A percentile compares a stretch with the other conserved stretches of the same genome.
These are phyloP conservation scores for Pichia pseudocactophila DNA, from an alignment of 805 yeast genomes.

Conservation along the genomic window DNA sequence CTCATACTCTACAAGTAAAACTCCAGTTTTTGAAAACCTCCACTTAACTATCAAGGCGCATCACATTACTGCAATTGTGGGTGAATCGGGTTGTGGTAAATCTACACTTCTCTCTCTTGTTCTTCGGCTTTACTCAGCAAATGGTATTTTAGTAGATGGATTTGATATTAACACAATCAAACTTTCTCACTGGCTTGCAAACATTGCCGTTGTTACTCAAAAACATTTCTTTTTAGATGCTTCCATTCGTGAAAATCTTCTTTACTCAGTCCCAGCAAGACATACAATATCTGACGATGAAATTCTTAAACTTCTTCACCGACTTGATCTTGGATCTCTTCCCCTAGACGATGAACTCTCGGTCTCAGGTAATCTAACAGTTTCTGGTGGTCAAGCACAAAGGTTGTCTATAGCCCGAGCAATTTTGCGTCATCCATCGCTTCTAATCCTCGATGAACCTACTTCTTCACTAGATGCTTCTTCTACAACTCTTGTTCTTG, in stretches of 20 bases:
- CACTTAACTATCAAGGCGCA: slow-evolving; percentile 35
- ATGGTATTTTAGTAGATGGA: slow-evolving; percentile 27
- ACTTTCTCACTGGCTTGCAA: slow-evolving; percentile 38
- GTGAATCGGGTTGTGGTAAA: slow-evolving; percentile 89
- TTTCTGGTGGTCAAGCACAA: slow-evolving; percentile 92
- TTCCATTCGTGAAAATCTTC: slow-evolving; percentile 58
- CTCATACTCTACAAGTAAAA: slow-evolving; percentile 32
- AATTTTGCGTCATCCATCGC: slow-evolving; percentile 51
- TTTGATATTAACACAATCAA: slow-evolving; percentile 39
- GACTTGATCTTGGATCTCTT: slow-evolving; percentile 28
- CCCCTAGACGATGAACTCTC: slow-evolving; percentile 23
- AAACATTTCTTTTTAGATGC: slow-evolving; percentile 66
- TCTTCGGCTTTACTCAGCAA: slow-evolving; percentile 38
- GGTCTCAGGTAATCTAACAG: slow-evolving; percentile 30
- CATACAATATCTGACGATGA: slow-evolving; percentile 19
- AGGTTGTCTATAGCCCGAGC: slow-evolving; percentile 81
- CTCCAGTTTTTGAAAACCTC: slow-evolving; percentile 33
- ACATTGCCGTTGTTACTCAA: slow-evolving; percentile 69
- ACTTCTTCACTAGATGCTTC: slow-evolving; percentile 78
- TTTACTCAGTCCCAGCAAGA: slow-evolving; percentile 42
- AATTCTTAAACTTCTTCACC: slow-evolving; percentile 32
- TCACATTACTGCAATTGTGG: slow-evolving; percentile 60
- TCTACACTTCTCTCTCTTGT: slow-evolving; percentile 62
- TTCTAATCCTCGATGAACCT: slow-evolving; percentile 78
- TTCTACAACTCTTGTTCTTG: slow-evolving; percentile 42